Evolutionary conservation across 306 rosid species (phyloP).

Genomic region (Citrullus amarus): DNA sequence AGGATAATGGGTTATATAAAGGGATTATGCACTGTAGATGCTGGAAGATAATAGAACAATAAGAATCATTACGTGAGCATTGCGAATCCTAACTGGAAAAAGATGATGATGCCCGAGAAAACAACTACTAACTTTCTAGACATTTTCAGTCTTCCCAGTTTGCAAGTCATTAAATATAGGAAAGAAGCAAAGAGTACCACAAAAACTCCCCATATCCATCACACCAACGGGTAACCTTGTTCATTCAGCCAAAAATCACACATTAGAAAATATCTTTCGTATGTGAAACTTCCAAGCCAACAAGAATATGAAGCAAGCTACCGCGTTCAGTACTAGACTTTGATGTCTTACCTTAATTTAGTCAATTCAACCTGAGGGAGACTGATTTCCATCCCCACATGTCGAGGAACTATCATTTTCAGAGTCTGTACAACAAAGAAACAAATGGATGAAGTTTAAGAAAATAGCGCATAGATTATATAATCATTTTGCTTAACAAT

Average conservation of each 20-base stretch:
- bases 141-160: background rate
- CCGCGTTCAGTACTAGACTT: background rate
- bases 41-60: background rate
- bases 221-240: background rate
- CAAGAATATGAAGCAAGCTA: background rate
- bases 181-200: background rate
- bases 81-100: background rate
- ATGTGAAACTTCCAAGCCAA: background rate
- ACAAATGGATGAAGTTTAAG: conserved; percentile 1
- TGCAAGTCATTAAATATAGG: background rate
- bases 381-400: conserved; percentile 49
- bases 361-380: conserved; percentile 33
- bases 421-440: conserved; percentile 44
- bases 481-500: background rate
- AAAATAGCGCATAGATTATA: conserved; percentile 7
- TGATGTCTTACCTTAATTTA: background rate
- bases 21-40: background rate
- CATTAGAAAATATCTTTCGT: background rate
- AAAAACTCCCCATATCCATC: background rate
- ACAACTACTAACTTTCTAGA: background rate
- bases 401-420: conserved; percentile 55
- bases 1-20: background rate
- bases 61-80: background rate
- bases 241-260: background rate
- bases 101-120: background rate